Evolutionary conservation across 441 rosid species (phyloP), one percentile per base, ranked within the genome.

Genomic region (Mallotus japonicus): DNA sequence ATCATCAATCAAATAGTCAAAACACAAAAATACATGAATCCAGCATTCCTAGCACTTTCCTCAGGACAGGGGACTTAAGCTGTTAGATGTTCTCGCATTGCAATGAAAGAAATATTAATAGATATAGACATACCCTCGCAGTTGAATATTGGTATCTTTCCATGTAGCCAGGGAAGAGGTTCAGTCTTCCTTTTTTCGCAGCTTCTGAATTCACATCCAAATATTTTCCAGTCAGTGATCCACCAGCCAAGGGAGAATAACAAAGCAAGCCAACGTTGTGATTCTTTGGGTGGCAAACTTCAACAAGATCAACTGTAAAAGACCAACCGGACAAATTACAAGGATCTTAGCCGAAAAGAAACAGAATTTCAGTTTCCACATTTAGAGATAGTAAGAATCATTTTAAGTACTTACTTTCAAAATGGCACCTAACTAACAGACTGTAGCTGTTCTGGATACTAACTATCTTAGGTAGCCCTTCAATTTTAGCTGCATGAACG

Each of bases 381-480:
- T 66, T 42, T 28, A 67, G 42, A 28, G 11, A 32, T 56, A 16
- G 15, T 46, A 64, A 24, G 68, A 58, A 42, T 24, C 34, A 50
- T 62, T 64, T 63, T 15, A 44, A 73, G 70, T 68, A 67, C 73
- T 60, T 86, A 90, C 99, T 84, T 83, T 94, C 97, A 61, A 86
- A 90, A 40, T 71, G 90, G 63, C 82, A 76, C 80, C 97, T 86
- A 67, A 80, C 86, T 66, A 94, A 80, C 75, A 92, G 78, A 84
- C 94, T 94, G 82, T 92, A 94, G 85, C 69, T 84, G 80, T 92
- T 92, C 73, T 94, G 97, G 83, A 92, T 92, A 72, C 99, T 94
- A 62, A 90, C 85, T 22, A 94, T 94, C 87, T 94, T 92, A 56
- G 97, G 94, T 28, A 94, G 79, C 71, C 94, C 99, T 80, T 87